phyloP scores from a whole-genome alignment of 352 stramenopile genomes.

The Plasmopara muralis region DNA sequence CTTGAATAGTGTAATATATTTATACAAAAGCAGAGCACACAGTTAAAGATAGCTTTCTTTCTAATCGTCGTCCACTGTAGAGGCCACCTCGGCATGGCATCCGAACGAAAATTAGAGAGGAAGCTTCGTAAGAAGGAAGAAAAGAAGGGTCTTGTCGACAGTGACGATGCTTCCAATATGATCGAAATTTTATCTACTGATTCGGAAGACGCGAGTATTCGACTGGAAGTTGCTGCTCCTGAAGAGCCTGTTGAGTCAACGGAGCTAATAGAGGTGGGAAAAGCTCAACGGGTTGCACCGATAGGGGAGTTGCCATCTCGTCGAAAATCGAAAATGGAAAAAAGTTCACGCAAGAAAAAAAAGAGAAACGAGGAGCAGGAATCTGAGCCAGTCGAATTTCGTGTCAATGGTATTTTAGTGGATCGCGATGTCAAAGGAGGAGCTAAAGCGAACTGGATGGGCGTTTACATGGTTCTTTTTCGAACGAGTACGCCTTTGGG shows the following conservation, averaged over 20 bases:
- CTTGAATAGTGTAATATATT: too few species aligned
- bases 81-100: constrained; percentile 11
- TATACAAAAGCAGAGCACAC: too few species aligned
- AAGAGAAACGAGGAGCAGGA: constrained; percentile 19
- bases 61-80: too few species aligned
- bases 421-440: constrained; percentile 61
- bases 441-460: constrained; percentile 53
- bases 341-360: constrained; percentile 27
- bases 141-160: constrained; percentile 24
- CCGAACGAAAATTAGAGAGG: constrained; percentile 21
- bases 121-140: constrained; percentile 26
- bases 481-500: constrained; percentile 62
- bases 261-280: constrained; percentile 5
- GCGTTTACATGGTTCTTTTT: constrained; percentile 69
- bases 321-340: constrained; percentile 15
- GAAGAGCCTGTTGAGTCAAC: not conserved
- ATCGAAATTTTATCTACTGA: constrained; percentile 11
- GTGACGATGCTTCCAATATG: constrained; percentile 15
- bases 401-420: constrained; percentile 62
- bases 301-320: constrained; percentile 21
- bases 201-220: constrained; percentile 5
- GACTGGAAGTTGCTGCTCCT: constrained; percentile 4
- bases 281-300: constrained; percentile 17
- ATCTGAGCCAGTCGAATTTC: constrained; percentile 30
- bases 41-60: too few species aligned